These are phyloP conservation scores for Phialophora tarda DNA, from an alignment of 2,329 filamentous ascomycete genomes.

Conservation along the genomic window DNA sequence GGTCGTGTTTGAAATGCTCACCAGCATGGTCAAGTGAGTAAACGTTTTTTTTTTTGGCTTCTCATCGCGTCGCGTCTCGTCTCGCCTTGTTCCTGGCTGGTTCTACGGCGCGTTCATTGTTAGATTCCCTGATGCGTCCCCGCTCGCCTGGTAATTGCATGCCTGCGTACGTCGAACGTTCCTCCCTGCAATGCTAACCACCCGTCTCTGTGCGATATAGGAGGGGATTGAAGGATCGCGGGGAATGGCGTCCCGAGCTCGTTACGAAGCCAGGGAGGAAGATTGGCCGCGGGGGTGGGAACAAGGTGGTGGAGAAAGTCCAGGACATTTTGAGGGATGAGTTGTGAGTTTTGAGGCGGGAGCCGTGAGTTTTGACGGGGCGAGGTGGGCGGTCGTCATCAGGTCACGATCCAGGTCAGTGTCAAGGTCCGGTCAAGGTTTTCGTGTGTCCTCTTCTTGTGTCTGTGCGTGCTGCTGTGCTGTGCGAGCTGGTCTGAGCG, in stretches of 20 bases:
- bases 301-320: constrained; percentile 6
- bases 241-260: constrained; percentile 32
- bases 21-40: constrained; percentile 55
- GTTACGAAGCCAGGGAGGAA: constrained; percentile 33
- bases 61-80: not conserved
- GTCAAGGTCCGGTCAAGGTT: not conserved
- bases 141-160: too few species aligned
- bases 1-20: constrained; percentile 84
- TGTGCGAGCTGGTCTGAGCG: not conserved
- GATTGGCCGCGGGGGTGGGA: not conserved
- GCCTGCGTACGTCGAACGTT: not conserved
- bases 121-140: too few species aligned
- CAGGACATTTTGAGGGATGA: constrained; percentile 24
- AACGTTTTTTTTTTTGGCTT: not conserved
- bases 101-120: too few species aligned
- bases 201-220: not conserved
- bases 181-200: not conserved
- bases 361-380: not conserved
- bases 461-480: too few species aligned
- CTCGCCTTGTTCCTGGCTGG: too few species aligned
- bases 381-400: too few species aligned
- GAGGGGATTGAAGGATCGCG: constrained; percentile 46
- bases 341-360: constrained; percentile 10
- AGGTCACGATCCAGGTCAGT: not conserved
- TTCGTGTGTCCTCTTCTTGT: not conserved